Evolutionary conservation across 2,329 filamentous ascomycete species (phyloP), one percentile per base, ranked within the genome.

Genomic region (Fusarium sambucinum): DNA sequence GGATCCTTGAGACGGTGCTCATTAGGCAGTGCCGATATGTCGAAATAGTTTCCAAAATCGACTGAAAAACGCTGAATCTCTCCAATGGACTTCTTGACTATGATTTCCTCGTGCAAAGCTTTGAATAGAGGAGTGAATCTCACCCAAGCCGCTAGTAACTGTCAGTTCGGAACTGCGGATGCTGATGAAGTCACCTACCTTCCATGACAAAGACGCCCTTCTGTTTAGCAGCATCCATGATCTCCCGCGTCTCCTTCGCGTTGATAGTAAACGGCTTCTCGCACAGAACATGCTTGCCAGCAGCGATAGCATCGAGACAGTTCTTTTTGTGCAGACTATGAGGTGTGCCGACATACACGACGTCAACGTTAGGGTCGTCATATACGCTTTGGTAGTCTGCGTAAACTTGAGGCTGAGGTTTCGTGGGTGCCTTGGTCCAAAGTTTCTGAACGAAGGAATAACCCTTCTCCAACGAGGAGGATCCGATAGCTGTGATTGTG

Each of bases 261-360:
- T 51, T 66, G 2, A 66, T 52, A 4, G 80, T 76, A 54, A 84
- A 82, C 0, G 82, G 73, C 68, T 84, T 84, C 64, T 84, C 82
- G 55, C 82, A 84, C 0, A 84, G 73, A 0, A 83, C 75, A 42
- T 83, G 76, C 66, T 84, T 84, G 0, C 81, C 80, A 1, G 75
- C 76, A 1, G 66, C 72, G 42, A 84, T 83, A 13, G 81, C 81
- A 45, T 80, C 79, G 3, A 83, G 76, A 35, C 78, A 80, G 54
- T 81, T 80, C 38, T 78, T 76, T 53, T 78, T 79, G 71, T 84
- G 82, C 53, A 83, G 78, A 25, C 77, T 76, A 61, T 83, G 81
- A 1, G 82, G 82, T 5, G 79, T 83, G 41, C 80, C 82, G 30
- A 84, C 79, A 71, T 84, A 83, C 17, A 84, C 72, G 19, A 81